Percentiles rank a stretch among this genome's conserved stretches.
phyloP scores from a whole-genome alignment of 805 yeast genomes.

The Zygosaccharomyces kombuchaensis region DNA sequence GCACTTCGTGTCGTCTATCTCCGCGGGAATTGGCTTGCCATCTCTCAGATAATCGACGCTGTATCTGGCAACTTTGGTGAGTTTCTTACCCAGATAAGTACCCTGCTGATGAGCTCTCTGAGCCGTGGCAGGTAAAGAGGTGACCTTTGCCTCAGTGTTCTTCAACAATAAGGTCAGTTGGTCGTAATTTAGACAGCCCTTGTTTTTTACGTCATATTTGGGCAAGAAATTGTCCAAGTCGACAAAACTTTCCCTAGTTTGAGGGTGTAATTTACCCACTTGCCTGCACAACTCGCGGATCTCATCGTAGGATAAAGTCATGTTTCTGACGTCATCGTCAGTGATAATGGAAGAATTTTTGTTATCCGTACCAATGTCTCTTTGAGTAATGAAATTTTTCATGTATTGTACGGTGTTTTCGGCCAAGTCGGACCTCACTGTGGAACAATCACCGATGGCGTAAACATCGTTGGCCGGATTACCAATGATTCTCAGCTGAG shows the following conservation, averaged over 20 bases:
- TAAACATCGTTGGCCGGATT: conserved; percentile 64
- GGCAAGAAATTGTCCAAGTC: conserved; percentile 49
- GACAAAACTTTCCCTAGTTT: conserved; percentile 52
- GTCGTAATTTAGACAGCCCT: conserved; percentile 50
- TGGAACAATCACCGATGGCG: conserved; percentile 70
- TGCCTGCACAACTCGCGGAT: conserved; percentile 45
- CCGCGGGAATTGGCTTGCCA: conserved; percentile 9
- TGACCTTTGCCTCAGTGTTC: conserved; percentile 57
- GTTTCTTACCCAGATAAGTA: conserved; percentile 55
- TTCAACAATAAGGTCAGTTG: conserved; percentile 48
- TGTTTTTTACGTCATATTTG: conserved; percentile 44
- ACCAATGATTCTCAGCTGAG: conserved; percentile 66
- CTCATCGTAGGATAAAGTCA: conserved; percentile 46
- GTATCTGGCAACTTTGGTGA: conserved; percentile 48
- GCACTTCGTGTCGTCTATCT: conserved; percentile 42
- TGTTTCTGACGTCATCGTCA: conserved; percentile 48
- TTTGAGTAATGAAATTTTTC: conserved; percentile 43
- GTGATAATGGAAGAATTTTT: conserved; percentile 38
- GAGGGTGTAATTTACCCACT: conserved; percentile 51
- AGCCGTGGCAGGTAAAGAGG: conserved; percentile 69
- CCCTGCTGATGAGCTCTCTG: conserved; percentile 75
- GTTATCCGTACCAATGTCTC: conserved; percentile 36
- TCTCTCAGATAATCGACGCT: conserved; percentile 30
- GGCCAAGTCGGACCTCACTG: conserved; percentile 57
- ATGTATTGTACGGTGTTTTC: conserved; percentile 51